Evolutionary conservation across 140 eudicot species (phyloP).

Genomic region (Erigeron philadelphicus): DNA sequence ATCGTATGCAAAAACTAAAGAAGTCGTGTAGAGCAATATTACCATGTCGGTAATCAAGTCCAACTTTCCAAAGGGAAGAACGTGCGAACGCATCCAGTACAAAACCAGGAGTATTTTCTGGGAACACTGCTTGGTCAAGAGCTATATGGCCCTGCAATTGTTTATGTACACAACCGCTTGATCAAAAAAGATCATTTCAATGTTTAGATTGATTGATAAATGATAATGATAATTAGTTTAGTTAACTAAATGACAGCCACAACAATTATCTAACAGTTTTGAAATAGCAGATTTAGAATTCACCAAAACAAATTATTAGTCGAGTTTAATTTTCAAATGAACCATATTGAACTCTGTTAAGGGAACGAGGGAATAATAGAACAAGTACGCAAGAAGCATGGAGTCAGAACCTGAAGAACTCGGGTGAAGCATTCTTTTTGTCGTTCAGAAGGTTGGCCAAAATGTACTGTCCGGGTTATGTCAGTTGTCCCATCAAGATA

Average conservation of each 20-base stretch:
- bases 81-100: slow-evolving; percentile 98
- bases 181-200: not conserved
- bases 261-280: not conserved
- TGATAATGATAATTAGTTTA: not conserved
- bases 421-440: slow-evolving; percentile 89
- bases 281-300: not conserved
- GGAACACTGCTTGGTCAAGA: slow-evolving; percentile 91
- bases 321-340: not conserved
- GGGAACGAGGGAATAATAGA: not conserved
- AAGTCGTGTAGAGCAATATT: slow-evolving; percentile 15
- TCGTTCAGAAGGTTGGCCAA: slow-evolving; percentile 82
- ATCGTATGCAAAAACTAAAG: slow-evolving; percentile 6
- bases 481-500: slow-evolving; percentile 97
- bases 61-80: slow-evolving; percentile 91
- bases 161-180: slow-evolving; percentile 2
- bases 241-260: not conserved
- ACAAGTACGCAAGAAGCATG: not conserved
- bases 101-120: slow-evolving; percentile 90
- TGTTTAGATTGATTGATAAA: not conserved
- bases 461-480: slow-evolving; percentile 85
- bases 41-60: slow-evolving; percentile 99
- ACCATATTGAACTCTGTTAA: not conserved
- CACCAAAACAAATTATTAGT: not conserved
- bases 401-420: slow-evolving; percentile 71
- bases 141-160: slow-evolving; percentile 90